These are phyloP conservation scores for Acacia acuminata DNA, from an alignment of 306 rosid species.

Conservation along the genomic window DNA sequence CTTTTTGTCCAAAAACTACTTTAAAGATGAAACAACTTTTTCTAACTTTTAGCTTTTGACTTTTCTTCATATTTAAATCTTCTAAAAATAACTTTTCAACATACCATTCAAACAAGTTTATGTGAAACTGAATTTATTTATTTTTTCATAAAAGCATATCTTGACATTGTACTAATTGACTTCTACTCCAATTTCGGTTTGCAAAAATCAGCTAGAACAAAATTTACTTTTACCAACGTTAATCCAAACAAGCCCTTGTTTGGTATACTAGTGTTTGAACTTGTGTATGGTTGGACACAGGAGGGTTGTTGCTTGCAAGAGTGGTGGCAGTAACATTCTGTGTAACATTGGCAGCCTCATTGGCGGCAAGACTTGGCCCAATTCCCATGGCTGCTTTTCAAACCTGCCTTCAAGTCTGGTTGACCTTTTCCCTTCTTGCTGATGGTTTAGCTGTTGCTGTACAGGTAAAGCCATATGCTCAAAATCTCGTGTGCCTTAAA, in stretches of 20 bases:
- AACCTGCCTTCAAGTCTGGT: constrained; percentile 83
- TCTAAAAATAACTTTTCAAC: too few species aligned
- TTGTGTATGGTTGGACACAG: constrained; percentile 36
- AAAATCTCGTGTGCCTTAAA: background rate
- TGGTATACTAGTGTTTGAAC: background rate
- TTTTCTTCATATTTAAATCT: too few species aligned
- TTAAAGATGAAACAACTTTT: too few species aligned
- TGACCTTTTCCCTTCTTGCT: constrained; percentile 84
- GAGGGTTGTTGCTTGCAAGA: constrained; percentile 62
- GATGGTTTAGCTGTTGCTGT: constrained; percentile 93
- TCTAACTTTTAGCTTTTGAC: too few species aligned
- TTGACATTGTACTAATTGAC: too few species aligned
- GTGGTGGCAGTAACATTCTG: constrained; percentile 93
- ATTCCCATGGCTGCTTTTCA: constrained; percentile 89
- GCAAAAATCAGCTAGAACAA: too few species aligned
- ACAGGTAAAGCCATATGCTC: constrained; percentile 51
- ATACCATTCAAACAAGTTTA: too few species aligned
- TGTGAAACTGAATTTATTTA: too few species aligned
- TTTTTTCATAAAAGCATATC: too few species aligned
- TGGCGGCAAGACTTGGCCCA: constrained; percentile 79
- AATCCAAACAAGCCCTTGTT: background rate
- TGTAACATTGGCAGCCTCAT: constrained; percentile 81
- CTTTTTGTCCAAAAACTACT: too few species aligned
- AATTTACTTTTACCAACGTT: too few species aligned
- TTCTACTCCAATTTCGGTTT: too few species aligned